Base-by-base conservation (phyloP, 2,329 filamentous ascomycete genomes). In the Stromatinia cepivora region DNA sequence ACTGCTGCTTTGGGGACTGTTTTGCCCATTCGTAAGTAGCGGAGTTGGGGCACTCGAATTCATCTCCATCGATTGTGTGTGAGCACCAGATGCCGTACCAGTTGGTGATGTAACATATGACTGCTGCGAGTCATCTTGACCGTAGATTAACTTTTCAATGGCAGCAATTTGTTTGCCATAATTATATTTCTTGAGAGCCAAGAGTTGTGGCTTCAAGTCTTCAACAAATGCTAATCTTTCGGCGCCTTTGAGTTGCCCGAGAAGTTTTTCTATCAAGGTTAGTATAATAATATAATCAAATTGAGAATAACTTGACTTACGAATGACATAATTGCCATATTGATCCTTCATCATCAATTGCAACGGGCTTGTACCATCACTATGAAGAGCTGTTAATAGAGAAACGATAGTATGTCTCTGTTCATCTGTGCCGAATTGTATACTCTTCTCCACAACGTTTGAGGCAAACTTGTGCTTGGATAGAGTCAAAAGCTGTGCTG, bases 401-500 rank as follows among this genome's bases (percentile, higher is more conserved):
- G 83, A 82, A 66, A 92, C 86, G 70, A 97, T 93, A 45, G 85
- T 84, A 46, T 84, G 85, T 65, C 91, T 88, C 78, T 97, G 91
- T 64, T 89, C 83, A 28, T 86, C 82, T 0, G 87, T 87, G 28
- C 92, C 92, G 73, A 85, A 87, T 68, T 90, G 84, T 71, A 98
- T 90, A 78, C 93, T 97, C 80, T 93, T 94, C 80, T 99, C 95
- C 0, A 99, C 94, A 3, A 99, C 94, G 75, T 99, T 98, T 77
- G 94, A 97, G 0, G 95, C 94, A 77, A 92, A 96, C 79, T 99
- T 99, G 82, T 98, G 93, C 82, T 93, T 97, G 36, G 93, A 97
- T 75, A 93, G 89, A 1, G 82, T 81, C 52, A 97, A 80, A 3
- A 97, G 82, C 69, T 93, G 87, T 17, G 84, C 83, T 73, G 90